Evolutionary conservation across 345 rosid genomes (phyloP).

Genomic region (Salix udensis): DNA sequence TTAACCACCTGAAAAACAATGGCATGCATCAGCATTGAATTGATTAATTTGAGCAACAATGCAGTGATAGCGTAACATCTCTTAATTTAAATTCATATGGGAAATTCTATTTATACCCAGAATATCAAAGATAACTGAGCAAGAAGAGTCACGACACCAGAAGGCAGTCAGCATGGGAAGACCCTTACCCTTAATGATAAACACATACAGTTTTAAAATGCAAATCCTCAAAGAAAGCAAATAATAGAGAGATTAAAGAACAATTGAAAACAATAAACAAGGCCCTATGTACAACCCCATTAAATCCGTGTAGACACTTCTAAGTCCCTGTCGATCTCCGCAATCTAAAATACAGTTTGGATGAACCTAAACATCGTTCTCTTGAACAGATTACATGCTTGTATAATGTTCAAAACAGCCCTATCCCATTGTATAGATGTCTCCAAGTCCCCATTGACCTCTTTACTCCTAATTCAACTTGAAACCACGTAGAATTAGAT

Average conservation of each 20-base stretch:
- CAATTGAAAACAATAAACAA: not conserved
- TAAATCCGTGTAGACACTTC: not conserved
- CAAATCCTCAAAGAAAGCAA: not conserved
- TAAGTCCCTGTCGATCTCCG: not conserved
- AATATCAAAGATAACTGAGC: not conserved
- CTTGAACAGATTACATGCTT: not conserved
- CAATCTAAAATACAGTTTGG: not conserved
- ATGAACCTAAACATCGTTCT: no score
- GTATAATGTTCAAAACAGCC: not conserved
- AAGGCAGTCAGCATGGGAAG: not conserved
- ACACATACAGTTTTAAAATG: not conserved
- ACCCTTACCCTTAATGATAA: not conserved
- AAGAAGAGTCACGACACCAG: not conserved
- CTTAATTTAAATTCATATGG: not conserved
- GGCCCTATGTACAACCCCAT: not conserved
- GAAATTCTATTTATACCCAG: not conserved
- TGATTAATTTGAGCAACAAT: not conserved
- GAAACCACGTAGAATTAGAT: not conserved
- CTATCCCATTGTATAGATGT: not conserved
- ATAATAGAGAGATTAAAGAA: not conserved
- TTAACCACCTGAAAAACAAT: conserved; percentile 40
- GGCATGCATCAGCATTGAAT: no score
- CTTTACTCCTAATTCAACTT: not conserved
- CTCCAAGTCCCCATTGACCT: not conserved
- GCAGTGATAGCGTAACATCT: not conserved